Evolutionary conservation across 768 basidiomycete genomes (phyloP), one percentile per base, ranked within the genome.

Genomic region (Tulasnella sp.): DNA sequence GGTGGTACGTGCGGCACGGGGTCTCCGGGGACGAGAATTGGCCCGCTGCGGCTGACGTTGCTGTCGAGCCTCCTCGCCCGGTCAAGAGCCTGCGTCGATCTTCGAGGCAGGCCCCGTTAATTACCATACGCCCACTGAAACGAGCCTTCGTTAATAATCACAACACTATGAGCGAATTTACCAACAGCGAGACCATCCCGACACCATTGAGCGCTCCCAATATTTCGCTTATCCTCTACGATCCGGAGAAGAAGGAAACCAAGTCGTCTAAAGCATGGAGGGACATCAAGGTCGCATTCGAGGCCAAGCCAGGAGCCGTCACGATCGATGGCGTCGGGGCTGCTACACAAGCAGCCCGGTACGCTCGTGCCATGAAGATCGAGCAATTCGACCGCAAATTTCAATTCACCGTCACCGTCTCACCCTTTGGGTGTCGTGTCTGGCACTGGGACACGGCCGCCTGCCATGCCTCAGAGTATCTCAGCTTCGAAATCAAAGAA

Each of bases 331-430:
- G 27, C 30, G 51, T 34, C 5, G 15, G 11, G 2, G 2, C 17
- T 11, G 29, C 34, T 4, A 27, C 24, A 23, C 51, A 51, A 27
- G n/a, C 34, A 4, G 51, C 51, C 10, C 51, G 51, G 19, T 51
- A 51, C 51, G 51, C 51, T 34, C 21, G 27, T n/a, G 21, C 8
- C 19, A 51, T 51, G 15, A 29, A 30, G 26, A 23, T 30, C 3
- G 51, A 51, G 29, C 51, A 51, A 21, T 51, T 51, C 51, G 51
- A 51, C 27, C 19, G 51, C 21, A 51, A 51, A 7, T 51, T 51
- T n/a, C 8, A 27, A 10, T 51, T 51, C 26, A 51, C 27, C 26
- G 2, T 51, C 7, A 27, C 19, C 15, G 15, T 51, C 51, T 30
- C 21, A 11, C n/a, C 8, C 19, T 19, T 27, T 3, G 34, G n/a